A percentile compares a stretch with the other conserved stretches of the same genome.
phyloP scores from a whole-genome alignment of 352 stramenopile species.

The Phytophthora podocarpi region DNA sequence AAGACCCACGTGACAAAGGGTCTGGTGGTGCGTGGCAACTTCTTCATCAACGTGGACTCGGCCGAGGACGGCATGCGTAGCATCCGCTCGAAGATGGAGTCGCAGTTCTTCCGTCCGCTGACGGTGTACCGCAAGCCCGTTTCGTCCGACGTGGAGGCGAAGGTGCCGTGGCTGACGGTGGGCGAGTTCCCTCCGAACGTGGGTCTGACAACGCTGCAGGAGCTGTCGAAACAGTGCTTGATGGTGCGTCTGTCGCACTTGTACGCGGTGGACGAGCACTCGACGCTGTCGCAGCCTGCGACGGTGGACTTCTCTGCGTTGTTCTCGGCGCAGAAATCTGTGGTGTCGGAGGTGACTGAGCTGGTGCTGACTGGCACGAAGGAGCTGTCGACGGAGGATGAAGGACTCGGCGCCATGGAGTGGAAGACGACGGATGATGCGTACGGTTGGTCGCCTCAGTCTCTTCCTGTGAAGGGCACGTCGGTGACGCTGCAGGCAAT shows the following conservation, averaged over 20 bases:
- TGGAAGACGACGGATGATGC: slow-evolving; percentile 49
- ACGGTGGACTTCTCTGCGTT: slow-evolving; percentile 75
- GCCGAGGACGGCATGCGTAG: slow-evolving; percentile 56
- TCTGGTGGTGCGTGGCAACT: slow-evolving; percentile 67
- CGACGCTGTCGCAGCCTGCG: slow-evolving; percentile 72
- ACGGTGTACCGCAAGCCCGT: slow-evolving; percentile 50
- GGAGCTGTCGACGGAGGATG: slow-evolving; percentile 52
- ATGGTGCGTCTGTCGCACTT: slow-evolving; percentile 95
- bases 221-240: slow-evolving; percentile 75
- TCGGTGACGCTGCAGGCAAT: slow-evolving; percentile 86
- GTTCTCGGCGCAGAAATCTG: slow-evolving; percentile 53
- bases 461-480: slow-evolving; percentile 56
- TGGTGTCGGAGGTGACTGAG: slow-evolving; percentile 79
- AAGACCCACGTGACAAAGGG: slow-evolving; percentile 67
- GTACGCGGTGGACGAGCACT: slow-evolving; percentile 90
- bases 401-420: slow-evolving; percentile 20
- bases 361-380: slow-evolving; percentile 87
- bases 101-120: slow-evolving; percentile 71
- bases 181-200: slow-evolving; percentile 92
- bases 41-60: slow-evolving; percentile 73
- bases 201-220: slow-evolving; percentile 91
- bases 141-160: slow-evolving; percentile 39
- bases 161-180: slow-evolving; percentile 68
- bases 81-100: slow-evolving; percentile 70
- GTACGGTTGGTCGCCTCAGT: slow-evolving; percentile 31